A percentile compares a stretch with the other conserved stretches of the same genome.
phyloP scores from a whole-genome alignment of 768 basidiomycete genomes.

The Heimioporus sp. region DNA sequence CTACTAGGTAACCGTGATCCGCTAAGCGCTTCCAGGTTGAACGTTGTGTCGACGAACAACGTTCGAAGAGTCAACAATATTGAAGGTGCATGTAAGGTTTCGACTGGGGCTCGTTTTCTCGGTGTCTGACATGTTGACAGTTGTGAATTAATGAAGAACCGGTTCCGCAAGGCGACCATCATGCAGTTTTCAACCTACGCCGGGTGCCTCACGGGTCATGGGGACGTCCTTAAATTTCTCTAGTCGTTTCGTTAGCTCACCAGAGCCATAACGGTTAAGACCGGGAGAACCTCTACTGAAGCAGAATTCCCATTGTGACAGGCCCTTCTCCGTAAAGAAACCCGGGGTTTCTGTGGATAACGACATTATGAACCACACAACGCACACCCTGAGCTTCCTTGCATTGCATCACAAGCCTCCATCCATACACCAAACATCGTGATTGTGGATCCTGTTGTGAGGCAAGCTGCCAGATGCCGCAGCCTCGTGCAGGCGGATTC shows the following conservation, averaged over 20 bases:
- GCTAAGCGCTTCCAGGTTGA: too few species aligned
- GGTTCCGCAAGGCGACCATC: slow-evolving; percentile 8
- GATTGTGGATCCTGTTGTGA: not conserved
- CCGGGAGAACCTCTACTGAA: not conserved
- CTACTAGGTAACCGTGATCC: too few species aligned
- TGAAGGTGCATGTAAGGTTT: too few species aligned
- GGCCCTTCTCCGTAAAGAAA: not conserved
- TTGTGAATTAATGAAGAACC: not conserved
- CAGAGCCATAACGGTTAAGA: not conserved
- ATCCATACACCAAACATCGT: not conserved
- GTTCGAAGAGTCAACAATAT: too few species aligned
- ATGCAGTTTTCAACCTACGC: not conserved
- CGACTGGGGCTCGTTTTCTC: too few species aligned
- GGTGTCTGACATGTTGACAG: not conserved
- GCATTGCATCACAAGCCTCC: not conserved
- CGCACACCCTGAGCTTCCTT: slow-evolving; percentile 1
- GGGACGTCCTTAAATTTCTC: not conserved
- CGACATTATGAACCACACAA: slow-evolving; percentile 2
- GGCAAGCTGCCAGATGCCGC: not conserved
- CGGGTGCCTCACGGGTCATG: not conserved
- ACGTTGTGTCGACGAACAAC: too few species aligned
- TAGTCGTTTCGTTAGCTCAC: too few species aligned
- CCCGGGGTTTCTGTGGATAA: slow-evolving; percentile 1
- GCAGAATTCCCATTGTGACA: not conserved
- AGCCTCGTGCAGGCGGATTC: not conserved